Base-by-base conservation (phyloP, 2,329 filamentous ascomycete species). In the Thelonectria discophora region DNA sequence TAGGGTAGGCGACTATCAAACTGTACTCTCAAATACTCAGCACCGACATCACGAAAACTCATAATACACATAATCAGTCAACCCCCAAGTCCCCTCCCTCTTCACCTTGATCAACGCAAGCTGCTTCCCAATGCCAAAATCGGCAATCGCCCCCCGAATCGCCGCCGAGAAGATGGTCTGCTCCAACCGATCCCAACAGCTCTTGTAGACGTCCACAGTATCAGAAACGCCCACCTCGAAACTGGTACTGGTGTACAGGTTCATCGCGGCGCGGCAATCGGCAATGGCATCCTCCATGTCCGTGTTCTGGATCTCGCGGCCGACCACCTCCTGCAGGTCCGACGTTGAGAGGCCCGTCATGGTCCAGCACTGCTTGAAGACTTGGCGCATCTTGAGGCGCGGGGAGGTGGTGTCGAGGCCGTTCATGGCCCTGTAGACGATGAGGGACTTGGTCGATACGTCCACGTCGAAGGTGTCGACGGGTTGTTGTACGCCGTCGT, bases 321-420 rank as follows among this genome's bases (percentile, higher is more conserved):
- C 42, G 5, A 45, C n/a, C 6, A 45, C 42, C 17, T 45, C 10
- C 42, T 45, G 15, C n/a, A 45, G 42, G n/a, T 45, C n/a, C 42
- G 18, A 45, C 18, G 42, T 4, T 18, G 5, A 6, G 6, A 45
- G 42, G 42, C 42, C 42, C 11, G 42, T 18, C 42, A 45, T 45
- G 15, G 42, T 45, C 42, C 42, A 45, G 42, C 42, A 45, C 42
- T 45, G n/a, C 18, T 17, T 21, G 42, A 45, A 18, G 6, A 45
- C 18, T 6, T 45, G 42, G n/a, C 42, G 42, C 42, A 45, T 45
- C 42, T 45, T 45, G 42, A 45, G 42, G 6, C 42, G 42, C 42
- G 42, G 42, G 5, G 8, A 6, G 4, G 42, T 45, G 9, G 15
- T 21, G 42, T 45, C 42, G 42, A 5, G 11, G 3, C 42, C 42